A percentile compares a stretch with the other conserved stretches of the same genome.
Evolutionary conservation across 2,329 filamentous ascomycete genomes (phyloP).

Genomic region (Taxawa tesnikishii): DNA sequence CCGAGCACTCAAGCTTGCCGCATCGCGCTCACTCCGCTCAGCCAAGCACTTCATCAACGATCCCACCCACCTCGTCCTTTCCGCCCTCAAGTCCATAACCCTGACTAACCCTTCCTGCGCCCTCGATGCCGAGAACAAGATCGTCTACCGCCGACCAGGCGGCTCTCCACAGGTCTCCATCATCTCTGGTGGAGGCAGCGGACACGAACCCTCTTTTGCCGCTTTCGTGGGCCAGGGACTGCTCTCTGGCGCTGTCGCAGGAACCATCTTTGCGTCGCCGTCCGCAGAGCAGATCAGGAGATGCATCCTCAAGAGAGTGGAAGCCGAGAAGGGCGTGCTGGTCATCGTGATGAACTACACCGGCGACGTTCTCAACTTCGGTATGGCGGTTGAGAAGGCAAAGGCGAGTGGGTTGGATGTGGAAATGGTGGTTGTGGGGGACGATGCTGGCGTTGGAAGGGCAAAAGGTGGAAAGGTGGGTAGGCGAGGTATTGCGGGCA

Average conservation of each 20-base stretch:
- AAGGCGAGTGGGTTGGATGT: conserved; percentile 63
- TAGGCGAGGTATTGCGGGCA: conserved; percentile 79
- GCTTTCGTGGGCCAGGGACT: conserved; percentile 75
- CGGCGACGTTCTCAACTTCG: conserved; percentile 23
- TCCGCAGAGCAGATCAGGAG: conserved; percentile 70
- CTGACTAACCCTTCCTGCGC: conserved; percentile 74
- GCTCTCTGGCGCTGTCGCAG: conserved; percentile 69
- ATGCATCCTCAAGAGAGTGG: conserved; percentile 62
- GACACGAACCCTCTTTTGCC: conserved; percentile 81
- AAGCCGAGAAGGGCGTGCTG: conserved; percentile 60
- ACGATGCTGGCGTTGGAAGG: conserved; percentile 83
- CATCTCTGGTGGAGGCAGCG: conserved; percentile 77
- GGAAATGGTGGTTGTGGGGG: conserved; percentile 84
- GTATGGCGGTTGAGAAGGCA: conserved; percentile 81
- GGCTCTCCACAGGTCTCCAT: conserved; percentile 55
- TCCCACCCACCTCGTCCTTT: conserved; percentile 62
- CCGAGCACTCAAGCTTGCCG: too few species aligned
- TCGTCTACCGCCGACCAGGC: conserved; percentile 60
- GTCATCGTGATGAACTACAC: conserved; percentile 79
- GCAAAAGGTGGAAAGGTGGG: conserved; percentile 82
- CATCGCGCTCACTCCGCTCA: too few species aligned
- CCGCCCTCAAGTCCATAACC: conserved; percentile 65
- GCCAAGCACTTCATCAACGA: conserved; percentile 83
- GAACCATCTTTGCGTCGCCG: conserved; percentile 76
- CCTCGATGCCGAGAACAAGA: conserved; percentile 68